Evolutionary conservation across 2,329 filamentous ascomycete species (phyloP), one percentile per base, ranked within the genome.

Genomic region (Xylariaceae sp.): DNA sequence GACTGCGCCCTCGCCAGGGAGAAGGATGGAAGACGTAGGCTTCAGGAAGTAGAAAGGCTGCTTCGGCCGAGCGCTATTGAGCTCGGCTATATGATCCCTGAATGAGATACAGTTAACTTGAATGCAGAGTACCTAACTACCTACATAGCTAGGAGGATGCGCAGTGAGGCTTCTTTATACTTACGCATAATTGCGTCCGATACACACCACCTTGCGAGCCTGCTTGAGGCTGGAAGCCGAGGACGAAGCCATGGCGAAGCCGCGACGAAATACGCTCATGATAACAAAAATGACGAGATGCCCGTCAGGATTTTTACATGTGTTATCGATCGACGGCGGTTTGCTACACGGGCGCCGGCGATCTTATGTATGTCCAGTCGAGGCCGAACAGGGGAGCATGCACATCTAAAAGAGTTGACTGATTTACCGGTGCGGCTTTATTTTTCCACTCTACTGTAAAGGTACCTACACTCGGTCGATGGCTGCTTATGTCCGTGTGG

Each of bases 1-100:
- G 45, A 96, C 84, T 2, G 92, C 86, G 0, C 92, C 92, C 53
- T 84, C 81, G 26, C 83, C 81, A 0, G 90, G 90, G 19, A 88
- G 79, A 3, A 97, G 81, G 63, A 99, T 89, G 3, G 91, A 89
- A 39, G 88, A 89, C 0, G 92, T 76, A 1, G 94, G 94, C 80
- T 99, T 99, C 64, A 97, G 83, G 80, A 99, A 99, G 85, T 96
- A 99, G 76, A 99, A 97, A 22, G 94, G 94, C 73, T 96, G 91
- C 72, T 94, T 95, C 47, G 94, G 94, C 61, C 85, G 84, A 56
- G 80, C 79, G 72, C 87, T 96, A 73, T 91, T 91, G 63, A 99
- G 82, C 77, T 99, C 94, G 60, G 87, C 83, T 68, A 97, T 87
- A 74, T 99, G 94, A 72, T 96, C 94, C 66, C 89, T 94, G 66